Base-by-base conservation (phyloP, 1,284 basidiomycete species). In the Rhodotorula sp. region DNA sequence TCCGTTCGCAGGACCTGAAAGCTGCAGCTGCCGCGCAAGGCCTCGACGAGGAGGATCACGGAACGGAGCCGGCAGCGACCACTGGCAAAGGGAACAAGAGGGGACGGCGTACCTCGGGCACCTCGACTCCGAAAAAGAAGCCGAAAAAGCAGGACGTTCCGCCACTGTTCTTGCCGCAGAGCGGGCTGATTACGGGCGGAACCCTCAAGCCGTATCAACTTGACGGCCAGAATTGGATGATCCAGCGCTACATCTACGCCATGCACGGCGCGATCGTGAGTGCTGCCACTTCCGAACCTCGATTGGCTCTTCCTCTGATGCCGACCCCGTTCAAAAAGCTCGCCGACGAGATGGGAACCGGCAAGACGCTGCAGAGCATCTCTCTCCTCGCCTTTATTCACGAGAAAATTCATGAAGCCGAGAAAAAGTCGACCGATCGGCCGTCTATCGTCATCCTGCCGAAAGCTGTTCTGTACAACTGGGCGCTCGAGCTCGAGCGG, bases 311-410 rank as follows among this genome's bases (percentile, higher is more conserved):
- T 12, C 23, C 14, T 56, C 26, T 18, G n/a, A 26, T 34, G 34
- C 7, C 21, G n/a, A 16, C 29, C 43, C 16, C 39, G 1, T 49
- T 12, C 43, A 6, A 4, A 1, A n/a, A 69, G 69, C 68, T 65
- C 48, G 72, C 69, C 26, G 67, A 72, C 65, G 71, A 73, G 63
- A 73, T 72, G 71, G 60, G 67, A 39, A 60, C 74, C 46, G 74
- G 69, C 62, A 98, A 98, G 86, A 98, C 95, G 0, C 95, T 97
- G 65, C 95, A 98, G 81, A 96, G 95, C 0, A 97, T 98, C 69
- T 85, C 94, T 0, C 84, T 97, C 12, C 85, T 98, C 1, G 94
- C 91, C 14, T 92, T 96, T 82, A 86, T 97, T 15, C 57, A 71
- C 46, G 61, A 68, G 18, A 23, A 65, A 16, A 59, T 73, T 31